Evolutionary conservation across 495 filamentous ascomycete species (phyloP).

Genomic region (Penicillium desertorum): DNA sequence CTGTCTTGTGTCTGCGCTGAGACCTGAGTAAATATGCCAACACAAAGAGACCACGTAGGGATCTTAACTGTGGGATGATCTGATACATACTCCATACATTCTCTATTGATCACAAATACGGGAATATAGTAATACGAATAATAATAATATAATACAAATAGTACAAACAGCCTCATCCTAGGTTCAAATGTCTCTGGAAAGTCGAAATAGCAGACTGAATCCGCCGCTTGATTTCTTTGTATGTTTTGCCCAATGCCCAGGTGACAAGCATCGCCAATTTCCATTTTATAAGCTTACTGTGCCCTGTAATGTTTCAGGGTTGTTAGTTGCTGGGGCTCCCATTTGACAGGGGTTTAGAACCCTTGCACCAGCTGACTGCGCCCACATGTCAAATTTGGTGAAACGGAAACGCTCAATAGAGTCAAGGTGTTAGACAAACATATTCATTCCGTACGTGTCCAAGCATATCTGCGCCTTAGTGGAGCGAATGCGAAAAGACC

Average conservation of each 20-base stretch:
- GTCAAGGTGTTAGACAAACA: not conserved
- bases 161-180: not conserved
- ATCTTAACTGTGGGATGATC: not conserved
- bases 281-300: conserved; percentile 3
- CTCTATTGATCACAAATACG: not conserved
- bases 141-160: not conserved
- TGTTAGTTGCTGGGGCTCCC: not conserved
- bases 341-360: not conserved
- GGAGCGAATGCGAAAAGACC: not conserved
- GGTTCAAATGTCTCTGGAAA: not conserved
- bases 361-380: conserved; percentile 10
- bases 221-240: conserved; percentile 1
- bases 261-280: not conserved
- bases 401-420: not conserved
- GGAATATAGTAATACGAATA: not conserved
- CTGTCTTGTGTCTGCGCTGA: not conserved
- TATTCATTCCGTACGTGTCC: not conserved
- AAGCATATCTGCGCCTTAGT: not conserved
- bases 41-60: not conserved
- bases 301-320: not conserved
- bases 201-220: conserved; percentile 13
- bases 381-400: not conserved
- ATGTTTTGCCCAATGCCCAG: not conserved
- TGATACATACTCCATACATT: not conserved
- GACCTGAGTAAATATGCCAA: not conserved